Evolutionary conservation across 2,329 filamentous ascomycete genomes (phyloP), one percentile per base, ranked within the genome.

Genomic region (Phaeosphaeria sp.): DNA sequence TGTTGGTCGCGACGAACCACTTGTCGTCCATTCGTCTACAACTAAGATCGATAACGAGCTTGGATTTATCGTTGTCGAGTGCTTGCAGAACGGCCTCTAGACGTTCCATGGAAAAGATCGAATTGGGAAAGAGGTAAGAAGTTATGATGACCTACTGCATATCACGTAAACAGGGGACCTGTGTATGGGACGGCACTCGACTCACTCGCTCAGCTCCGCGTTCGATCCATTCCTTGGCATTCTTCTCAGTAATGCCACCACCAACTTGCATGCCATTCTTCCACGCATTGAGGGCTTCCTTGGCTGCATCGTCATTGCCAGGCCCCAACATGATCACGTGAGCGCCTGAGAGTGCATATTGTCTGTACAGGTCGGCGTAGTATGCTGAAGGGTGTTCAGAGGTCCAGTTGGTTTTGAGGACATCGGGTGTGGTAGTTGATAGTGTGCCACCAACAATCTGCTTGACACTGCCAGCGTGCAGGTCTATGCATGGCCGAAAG

Each of bases 1-100:
- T 96, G 78, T 99, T 92, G 90, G 96, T 99, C 54, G 95, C 94
- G n/a, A 99, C 95, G 71, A 91, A 93, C 95, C 95, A 99, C 40
- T 82, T 89, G 55, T 89, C 83, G 39, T 84, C 90, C 59, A 88
- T 89, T 57, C 89, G 84, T 51, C 95, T 88, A 75, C 95, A 99
- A 78, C 93, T 97, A 22, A 99, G 85, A 74, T 99, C 95, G 74
- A 99, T 93, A 65, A 99, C 94, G 49, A 99, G 87, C 78, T 91
- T 95, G 49, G 83, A 80, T 74, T 84, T 92, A 74, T 96, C 89
- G 52, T 89, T 88, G 24, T 83, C 89, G 5, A 99, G 84, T 1
- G 89, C 86, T 22, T 82, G 77, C 1, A 98, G 83, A 6, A 98
- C 89, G 27, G 88, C 85, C 66, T 92, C 84, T 7, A 99, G 83